Percentiles rank a stretch among this genome's conserved stretches.
Conservation (phyloP, 768 basidiomycete species). For the Gymnopilus dilepis region DNA sequence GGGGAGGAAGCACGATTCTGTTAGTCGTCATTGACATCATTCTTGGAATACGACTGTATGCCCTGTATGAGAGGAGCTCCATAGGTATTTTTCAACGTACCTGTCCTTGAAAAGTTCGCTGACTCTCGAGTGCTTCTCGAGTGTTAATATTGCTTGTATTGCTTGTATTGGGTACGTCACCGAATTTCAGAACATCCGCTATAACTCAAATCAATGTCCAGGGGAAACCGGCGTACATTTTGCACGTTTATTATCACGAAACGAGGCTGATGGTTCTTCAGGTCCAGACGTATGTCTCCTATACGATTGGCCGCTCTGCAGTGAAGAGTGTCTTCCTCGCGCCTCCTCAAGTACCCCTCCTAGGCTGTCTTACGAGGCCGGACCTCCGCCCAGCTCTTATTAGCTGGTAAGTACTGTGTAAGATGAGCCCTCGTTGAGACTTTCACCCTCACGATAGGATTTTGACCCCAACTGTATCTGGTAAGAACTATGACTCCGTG, state of each 20-base stretch:
- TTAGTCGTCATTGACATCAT: not conserved
- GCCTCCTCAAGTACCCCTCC: not conserved
- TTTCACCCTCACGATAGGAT: too few relatives aligned
- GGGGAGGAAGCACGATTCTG: not conserved
- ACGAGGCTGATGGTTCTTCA: not conserved
- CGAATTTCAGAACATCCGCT: not conserved
- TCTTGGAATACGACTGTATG: conserved; percentile 3
- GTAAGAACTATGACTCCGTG: not conserved
- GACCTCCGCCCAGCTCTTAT: not conserved
- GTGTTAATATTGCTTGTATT: not conserved
- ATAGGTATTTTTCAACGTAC: not conserved
- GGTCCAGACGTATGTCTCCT: not conserved
- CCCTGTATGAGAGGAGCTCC: not conserved
- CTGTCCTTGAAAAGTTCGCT: too few relatives aligned
- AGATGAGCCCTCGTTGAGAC: too few relatives aligned
- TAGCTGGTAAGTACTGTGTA: not conserved
- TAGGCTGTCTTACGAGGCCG: not conserved
- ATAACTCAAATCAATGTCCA: not conserved
- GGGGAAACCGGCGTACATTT: not conserved
- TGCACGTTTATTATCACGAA: not conserved
- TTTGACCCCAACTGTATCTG: not conserved
- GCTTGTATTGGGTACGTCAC: not conserved
- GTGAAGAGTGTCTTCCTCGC: not conserved
- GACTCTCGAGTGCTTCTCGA: not conserved
- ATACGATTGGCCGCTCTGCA: not conserved